phyloP scores from a whole-genome alignment of 345 rosid genomes.

The Sisymbrium irio region DNA sequence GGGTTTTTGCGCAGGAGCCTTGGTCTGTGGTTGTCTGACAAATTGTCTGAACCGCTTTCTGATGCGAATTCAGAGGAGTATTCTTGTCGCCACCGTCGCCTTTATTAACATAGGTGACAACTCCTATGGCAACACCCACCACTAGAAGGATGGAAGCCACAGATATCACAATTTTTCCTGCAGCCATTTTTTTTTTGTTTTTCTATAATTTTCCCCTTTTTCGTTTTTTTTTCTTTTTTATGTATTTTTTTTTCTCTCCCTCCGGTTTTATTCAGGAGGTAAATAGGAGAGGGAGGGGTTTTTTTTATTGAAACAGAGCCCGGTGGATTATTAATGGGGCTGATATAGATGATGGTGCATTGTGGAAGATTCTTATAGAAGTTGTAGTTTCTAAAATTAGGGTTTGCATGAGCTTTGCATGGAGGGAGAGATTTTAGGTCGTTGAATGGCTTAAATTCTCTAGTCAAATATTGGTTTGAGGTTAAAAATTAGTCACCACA shows the following conservation, averaged over 20 bases:
- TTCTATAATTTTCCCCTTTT: not conserved
- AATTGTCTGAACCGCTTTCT: slow-evolving; percentile 40
- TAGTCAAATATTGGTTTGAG: slow-evolving; percentile 2
- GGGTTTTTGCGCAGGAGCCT: slow-evolving; percentile 50
- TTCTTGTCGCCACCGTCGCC: not conserved
- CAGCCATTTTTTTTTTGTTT: slow-evolving; percentile 17
- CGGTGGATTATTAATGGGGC: slow-evolving; percentile 10
- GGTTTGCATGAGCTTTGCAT: slow-evolving; percentile 13
- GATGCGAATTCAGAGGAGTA: slow-evolving; percentile 23
- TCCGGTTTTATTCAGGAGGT: slow-evolving; percentile 34
- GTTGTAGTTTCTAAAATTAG: slow-evolving; percentile 29
- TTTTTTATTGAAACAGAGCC: slow-evolving; percentile 16
- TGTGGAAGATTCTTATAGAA: slow-evolving; percentile 26
- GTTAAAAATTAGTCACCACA: slow-evolving; percentile 9
- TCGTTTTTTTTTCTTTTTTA: not conserved
- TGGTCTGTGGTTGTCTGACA: slow-evolving; percentile 48
- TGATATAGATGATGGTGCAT: slow-evolving; percentile 3
- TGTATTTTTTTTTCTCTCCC: slow-evolving; percentile 17
- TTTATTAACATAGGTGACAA: slow-evolving; percentile 28
- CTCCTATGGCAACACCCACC: slow-evolving; percentile 43
- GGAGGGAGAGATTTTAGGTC: slow-evolving; percentile 21
- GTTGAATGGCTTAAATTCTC: slow-evolving; percentile 26
- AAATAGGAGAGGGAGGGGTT: slow-evolving; percentile 29
- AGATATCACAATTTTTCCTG: slow-evolving; percentile 34
- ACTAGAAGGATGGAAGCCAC: slow-evolving; percentile 47